Evolutionary conservation across 2,329 filamentous ascomycete genomes (phyloP), one percentile per base, ranked within the genome.

Genomic region (Ophiostoma angusticollis): DNA sequence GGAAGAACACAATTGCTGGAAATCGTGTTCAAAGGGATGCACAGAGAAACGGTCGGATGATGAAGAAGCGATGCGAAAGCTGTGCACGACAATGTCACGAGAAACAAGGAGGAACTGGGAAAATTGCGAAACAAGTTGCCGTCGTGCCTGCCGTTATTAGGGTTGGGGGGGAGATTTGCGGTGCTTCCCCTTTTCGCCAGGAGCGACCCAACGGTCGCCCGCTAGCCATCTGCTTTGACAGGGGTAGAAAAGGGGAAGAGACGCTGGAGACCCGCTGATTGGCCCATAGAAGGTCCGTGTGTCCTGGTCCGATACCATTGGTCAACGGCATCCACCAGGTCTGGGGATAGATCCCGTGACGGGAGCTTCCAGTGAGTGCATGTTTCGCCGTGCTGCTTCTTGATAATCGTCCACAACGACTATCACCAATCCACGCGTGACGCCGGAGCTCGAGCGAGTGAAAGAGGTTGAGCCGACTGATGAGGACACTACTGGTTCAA

Each of bases 241-340:
- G 42, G 42, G 42, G 42, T 39, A 33, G 39, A 44, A 44, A 44
- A 41, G 39, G 42, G 39, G 42, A 41, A 43, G 33, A 29, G 33
- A 32, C 19, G 28, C 11, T 17, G 32, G 14, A 30, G 22, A 16
- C 27, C 9, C 14, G 13, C 5, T 44, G 31, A 44, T 41, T 44
- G 42, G 42, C 17, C 29, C 11, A 30, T 27, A 18, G 13, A n/a
- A n/a, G 19, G 32, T 36, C 38, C 18, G 35, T 32, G 38, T 39
- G 31, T 19, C 31, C 30, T 38, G 23, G 35, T 27, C n/a, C 2
- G 22, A 27, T 27, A 9, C 31, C 18, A 44, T 44, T 44, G 42
- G 42, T 24, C 35, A 32, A 33, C 27, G n/a, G n/a, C n/a, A n/a
- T n/a, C n/a, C n/a, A n/a, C n/a, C n/a, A n/a, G n/a, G n/a, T n/a